phyloP scores from a whole-genome alignment of 768 basidiomycete species.

The Suillus brevipes region DNA sequence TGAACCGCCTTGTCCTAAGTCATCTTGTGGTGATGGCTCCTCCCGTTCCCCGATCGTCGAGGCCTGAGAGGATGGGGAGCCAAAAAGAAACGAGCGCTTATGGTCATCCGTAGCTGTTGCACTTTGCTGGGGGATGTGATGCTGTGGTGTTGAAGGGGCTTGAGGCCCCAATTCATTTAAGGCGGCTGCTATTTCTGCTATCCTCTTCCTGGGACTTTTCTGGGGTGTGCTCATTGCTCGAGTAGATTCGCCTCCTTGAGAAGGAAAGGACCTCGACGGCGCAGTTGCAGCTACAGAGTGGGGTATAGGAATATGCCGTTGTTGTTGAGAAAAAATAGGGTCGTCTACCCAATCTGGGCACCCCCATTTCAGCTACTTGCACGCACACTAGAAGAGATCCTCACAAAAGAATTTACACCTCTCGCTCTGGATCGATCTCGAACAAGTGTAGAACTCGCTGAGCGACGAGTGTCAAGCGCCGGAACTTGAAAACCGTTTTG shows the following conservation, averaged over 20 bases:
- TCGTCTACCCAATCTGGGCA: slow-evolving; percentile 36
- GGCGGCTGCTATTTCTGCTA: not conserved
- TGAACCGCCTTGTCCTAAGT: slow-evolving; percentile 12
- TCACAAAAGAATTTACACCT: slow-evolving; percentile 39
- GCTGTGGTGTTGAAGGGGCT: not conserved
- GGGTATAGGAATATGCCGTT: not conserved
- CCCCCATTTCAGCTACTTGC: not conserved
- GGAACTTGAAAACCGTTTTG: not conserved
- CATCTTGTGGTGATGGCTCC: slow-evolving; percentile 8
- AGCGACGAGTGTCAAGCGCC: slow-evolving; percentile 1
- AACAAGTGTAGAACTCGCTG: slow-evolving; percentile 42
- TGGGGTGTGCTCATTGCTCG: not conserved
- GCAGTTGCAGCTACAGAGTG: not conserved
- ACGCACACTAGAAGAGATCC: slow-evolving; percentile 13
- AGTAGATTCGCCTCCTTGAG: not conserved
- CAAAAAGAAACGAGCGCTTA: not conserved
- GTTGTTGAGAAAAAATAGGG: slow-evolving; percentile 13
- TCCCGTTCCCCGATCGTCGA: slow-evolving; percentile 27
- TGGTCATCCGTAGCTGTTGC: slow-evolving; percentile 1
- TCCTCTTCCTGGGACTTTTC: slow-evolving; percentile 2
- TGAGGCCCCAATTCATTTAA: not conserved
- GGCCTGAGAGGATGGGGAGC: slow-evolving; percentile 23
- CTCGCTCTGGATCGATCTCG: slow-evolving; percentile 10
- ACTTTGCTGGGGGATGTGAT: slow-evolving; percentile 12
- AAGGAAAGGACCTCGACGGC: not conserved